phyloP scores from a whole-genome alignment of 225 moss, liverwort and hornwort species.

The Pleurozium schreberi region DNA sequence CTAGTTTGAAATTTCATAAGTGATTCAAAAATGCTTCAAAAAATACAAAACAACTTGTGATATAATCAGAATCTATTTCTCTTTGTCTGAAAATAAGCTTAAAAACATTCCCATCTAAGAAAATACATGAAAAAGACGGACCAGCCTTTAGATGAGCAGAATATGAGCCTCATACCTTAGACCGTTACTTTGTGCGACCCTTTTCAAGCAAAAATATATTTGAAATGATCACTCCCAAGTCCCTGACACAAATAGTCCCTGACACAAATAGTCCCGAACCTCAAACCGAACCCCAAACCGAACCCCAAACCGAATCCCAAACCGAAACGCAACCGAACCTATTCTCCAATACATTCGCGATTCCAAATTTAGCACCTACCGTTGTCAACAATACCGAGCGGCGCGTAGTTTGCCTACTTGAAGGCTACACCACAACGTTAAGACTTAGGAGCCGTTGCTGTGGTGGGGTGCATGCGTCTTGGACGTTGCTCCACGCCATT shows the following conservation, averaged over 20 bases:
- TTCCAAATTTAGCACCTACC: neutral
- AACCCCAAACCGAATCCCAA: neutral
- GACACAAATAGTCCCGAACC: neutral
- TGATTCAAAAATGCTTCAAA: no score
- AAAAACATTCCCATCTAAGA: no score
- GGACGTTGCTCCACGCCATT: neutral
- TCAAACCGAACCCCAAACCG: neutral
- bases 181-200: no score
- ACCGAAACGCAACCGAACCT: neutral
- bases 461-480: neutral
- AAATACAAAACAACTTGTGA: no score
- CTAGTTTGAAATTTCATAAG: no score
- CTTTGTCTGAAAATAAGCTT: no score
- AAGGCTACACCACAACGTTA: neutral
- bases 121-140: no score
- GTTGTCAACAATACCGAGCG: slow-evolving; percentile 14
- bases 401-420: neutral
- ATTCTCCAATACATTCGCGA: neutral
- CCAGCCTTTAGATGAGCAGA: no score
- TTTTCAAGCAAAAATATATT: no score
- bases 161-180: no score
- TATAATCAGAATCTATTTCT: no score
- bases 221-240: neutral
- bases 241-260: neutral
- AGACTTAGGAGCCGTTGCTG: neutral